Conservation (phyloP, 2,329 filamentous ascomycete genomes). For the Aspergillus sp. region DNA sequence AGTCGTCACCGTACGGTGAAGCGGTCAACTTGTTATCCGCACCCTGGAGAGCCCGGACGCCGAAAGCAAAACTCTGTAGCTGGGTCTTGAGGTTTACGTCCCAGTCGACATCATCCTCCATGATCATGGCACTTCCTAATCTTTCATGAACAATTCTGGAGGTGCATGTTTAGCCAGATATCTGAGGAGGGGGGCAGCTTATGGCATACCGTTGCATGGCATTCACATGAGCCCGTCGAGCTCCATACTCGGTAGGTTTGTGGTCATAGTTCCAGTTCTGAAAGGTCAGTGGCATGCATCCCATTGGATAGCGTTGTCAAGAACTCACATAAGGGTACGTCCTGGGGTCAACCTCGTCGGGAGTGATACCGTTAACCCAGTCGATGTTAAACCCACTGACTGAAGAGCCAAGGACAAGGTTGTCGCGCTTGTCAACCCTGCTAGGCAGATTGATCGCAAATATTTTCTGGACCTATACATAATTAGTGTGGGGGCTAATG, state of each 20-base stretch:
- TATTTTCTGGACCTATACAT: conserved; percentile 20
- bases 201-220: conserved; percentile 20
- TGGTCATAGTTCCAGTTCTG: conserved; percentile 27
- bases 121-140: conserved; percentile 20
- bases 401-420: conserved; percentile 24
- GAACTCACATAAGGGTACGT: conserved; percentile 23
- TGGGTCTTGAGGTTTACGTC: conserved; percentile 19
- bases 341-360: conserved; percentile 20
- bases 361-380: conserved; percentile 21
- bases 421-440: conserved; percentile 26
- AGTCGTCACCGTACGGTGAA: conserved; percentile 20
- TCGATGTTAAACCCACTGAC: conserved; percentile 21
- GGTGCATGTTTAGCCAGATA: neutral
- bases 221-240: conserved; percentile 25
- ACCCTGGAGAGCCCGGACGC: conserved; percentile 12
- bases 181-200: neutral
- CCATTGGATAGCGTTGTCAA: no score
- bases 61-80: conserved; percentile 16
- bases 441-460: conserved; percentile 25
- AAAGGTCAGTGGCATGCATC: neutral
- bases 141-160: conserved; percentile 17
- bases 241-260: conserved; percentile 20
- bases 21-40: neutral
- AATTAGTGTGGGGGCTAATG: neutral
- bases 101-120: conserved; percentile 24